Conservation (phyloP, 441 rosid genomes). For the Corymbia citriodora region DNA sequence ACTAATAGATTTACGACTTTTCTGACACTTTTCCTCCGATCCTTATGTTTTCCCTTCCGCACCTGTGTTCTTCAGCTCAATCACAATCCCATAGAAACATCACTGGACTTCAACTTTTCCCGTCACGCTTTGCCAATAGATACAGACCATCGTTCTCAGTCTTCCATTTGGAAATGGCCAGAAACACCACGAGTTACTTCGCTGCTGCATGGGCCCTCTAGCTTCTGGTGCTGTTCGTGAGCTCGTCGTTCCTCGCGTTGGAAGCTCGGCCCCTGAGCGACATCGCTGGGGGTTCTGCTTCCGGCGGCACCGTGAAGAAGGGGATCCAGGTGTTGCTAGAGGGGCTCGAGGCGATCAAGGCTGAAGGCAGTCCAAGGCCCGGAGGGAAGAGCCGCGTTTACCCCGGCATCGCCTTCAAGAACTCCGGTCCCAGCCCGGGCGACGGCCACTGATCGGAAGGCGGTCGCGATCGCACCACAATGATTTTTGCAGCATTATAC, state of each 20-base stretch:
- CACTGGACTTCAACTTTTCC: not conserved
- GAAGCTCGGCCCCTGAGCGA: constrained; percentile 33
- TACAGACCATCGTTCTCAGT: not conserved
- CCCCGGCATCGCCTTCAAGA: not conserved
- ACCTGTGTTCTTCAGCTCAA: too few relatives aligned
- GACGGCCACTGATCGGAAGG: constrained; percentile 5
- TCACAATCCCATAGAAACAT: not conserved
- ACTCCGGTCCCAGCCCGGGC: constrained; percentile 30
- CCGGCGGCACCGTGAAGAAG: not conserved
- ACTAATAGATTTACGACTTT: too few relatives aligned
- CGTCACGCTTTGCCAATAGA: not conserved
- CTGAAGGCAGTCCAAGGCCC: constrained; percentile 23
- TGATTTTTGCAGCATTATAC: not conserved
- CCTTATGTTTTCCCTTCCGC: too few relatives aligned
- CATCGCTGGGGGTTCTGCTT: not conserved
- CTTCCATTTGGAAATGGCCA: constrained; percentile 8
- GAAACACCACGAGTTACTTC: not conserved
- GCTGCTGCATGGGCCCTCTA: not conserved
- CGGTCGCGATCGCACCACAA: not conserved
- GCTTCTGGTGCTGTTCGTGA: not conserved
- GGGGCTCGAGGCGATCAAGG: constrained; percentile 26
- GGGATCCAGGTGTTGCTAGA: constrained; percentile 10
- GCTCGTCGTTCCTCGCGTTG: constrained; percentile 3
- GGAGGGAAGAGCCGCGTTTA: constrained; percentile 23
- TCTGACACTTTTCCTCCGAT: too few relatives aligned